Base-by-base conservation (phyloP, 805 yeast genomes). In the Ogataea henricii region DNA sequence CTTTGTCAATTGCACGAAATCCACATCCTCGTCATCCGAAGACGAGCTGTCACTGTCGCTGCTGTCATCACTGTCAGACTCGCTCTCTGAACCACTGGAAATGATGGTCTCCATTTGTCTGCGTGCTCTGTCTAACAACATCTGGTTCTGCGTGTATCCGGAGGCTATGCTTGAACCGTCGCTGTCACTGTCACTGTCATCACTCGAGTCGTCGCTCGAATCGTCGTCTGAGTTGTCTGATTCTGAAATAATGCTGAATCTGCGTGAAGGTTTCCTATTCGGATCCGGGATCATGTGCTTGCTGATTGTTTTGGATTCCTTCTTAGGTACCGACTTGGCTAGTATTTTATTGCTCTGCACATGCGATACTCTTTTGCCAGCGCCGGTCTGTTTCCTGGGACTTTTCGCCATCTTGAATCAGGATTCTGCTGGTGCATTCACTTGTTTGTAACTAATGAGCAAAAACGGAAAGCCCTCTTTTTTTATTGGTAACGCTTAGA, bases 1-100 rank as follows among this genome's bases (percentile, higher is more conserved):
- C 8, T 85, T 87, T 29, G 87, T 86, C 51, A 87, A 66, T 62
- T 78, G 79, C 13, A 86, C 87, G 62, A 83, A 85, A 66, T 87
- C 92, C 2, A 85, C 81, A 55, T 81, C 82, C 30, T 82, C 82
- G 55, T 82, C 89, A 56, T 80, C 85, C 0, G 85, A 79, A 9
- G 83, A 77, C 9, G 77, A 70, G 2, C 64, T 60, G 13, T 63
- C 60, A 14, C 63, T 63, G 10, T 68, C 68, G 14, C 62, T 65
- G 33, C 33, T 27, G 14, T 18, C 33, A 6, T 39, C 42, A 16
- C 65, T 65, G 2, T 67, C 68, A 18, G 63, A 66, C 10, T 65
- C 70, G 22, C 62, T 67, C 25, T 65, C 73, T 30, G 72, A 71
- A 17, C 73, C 74, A 29, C 71, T 42, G 56, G 64, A 63, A 48